Evolutionary conservation across 2,329 filamentous ascomycete species (phyloP).

Genomic region (Aspergillus carbonarius): DNA sequence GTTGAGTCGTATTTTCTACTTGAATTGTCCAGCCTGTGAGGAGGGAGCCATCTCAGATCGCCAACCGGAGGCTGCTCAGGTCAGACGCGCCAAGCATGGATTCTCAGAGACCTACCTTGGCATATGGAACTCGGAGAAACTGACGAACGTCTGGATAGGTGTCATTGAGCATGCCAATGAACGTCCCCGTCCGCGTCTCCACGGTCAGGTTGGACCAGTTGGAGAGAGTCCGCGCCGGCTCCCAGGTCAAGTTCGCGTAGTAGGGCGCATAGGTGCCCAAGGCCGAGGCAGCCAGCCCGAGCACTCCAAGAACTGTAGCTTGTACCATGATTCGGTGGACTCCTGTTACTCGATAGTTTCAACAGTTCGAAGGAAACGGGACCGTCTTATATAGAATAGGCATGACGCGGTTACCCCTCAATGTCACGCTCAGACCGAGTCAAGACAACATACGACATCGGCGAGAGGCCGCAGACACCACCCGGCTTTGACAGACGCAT

Average conservation of each 20-base stretch:
- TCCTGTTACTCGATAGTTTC: too few relatives aligned
- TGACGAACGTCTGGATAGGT: constrained; percentile 38
- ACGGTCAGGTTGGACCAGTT: constrained; percentile 19
- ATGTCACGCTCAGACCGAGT: background rate
- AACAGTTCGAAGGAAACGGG: too few relatives aligned
- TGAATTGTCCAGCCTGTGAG: constrained; percentile 18
- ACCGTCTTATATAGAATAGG: background rate
- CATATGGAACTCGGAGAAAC: constrained; percentile 39
- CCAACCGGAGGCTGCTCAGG: background rate
- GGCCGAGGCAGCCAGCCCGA: background rate
- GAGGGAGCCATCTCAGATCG: constrained; percentile 29
- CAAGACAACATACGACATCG: background rate
- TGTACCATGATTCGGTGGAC: background rate
- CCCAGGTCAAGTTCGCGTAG: constrained; percentile 19
- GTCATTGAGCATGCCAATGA: constrained; percentile 34
- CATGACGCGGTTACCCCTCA: background rate
- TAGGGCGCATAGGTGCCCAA: constrained; percentile 10
- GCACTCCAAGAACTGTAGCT: background rate
- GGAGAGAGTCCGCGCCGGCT: constrained; percentile 14
- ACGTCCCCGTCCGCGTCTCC: constrained; percentile 16
- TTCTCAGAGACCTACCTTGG: constrained; percentile 20
- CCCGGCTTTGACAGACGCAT: background rate
- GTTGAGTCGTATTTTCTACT: constrained; percentile 23
- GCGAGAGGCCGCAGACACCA: background rate
- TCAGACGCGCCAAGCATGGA: background rate